These are phyloP conservation scores for Mrakia hoshinonis DNA, from an alignment of 768 basidiomycete genomes.

Conservation along the genomic window DNA sequence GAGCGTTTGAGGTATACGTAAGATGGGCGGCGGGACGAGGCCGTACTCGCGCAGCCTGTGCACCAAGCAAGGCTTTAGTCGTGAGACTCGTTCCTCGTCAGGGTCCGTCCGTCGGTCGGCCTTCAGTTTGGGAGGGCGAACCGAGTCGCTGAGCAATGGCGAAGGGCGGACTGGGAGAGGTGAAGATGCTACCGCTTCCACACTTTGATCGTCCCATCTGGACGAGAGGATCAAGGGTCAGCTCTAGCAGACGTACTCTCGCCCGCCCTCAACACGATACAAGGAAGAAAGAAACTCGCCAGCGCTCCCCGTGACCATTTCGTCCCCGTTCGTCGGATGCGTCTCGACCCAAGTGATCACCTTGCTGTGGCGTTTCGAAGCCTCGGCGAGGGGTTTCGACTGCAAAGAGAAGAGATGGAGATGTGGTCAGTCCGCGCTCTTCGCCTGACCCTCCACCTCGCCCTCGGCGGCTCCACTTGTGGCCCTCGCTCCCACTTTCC, in stretches of 20 bases:
- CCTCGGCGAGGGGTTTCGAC: background rate
- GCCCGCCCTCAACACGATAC: background rate
- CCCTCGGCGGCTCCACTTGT: too few relatives aligned
- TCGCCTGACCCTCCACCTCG: too few relatives aligned
- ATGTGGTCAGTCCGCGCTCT: constrained; percentile 9
- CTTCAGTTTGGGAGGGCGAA: too few relatives aligned
- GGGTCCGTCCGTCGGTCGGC: too few relatives aligned
- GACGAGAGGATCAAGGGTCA: background rate
- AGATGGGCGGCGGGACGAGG: too few relatives aligned
- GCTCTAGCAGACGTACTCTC: background rate
- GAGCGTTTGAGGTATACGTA: too few relatives aligned
- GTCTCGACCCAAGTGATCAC: constrained; percentile 87
- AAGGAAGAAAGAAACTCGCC: constrained; percentile 31
- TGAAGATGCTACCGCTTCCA: constrained; percentile 58
- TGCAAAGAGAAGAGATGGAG: constrained; percentile 20
- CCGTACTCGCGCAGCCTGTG: too few relatives aligned
- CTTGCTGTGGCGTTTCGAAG: constrained; percentile 65
- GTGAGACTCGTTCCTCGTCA: too few relatives aligned
- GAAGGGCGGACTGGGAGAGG: too few relatives aligned
- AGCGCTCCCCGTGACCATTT: constrained; percentile 80
- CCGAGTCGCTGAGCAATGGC: too few relatives aligned
- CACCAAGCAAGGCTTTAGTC: too few relatives aligned
- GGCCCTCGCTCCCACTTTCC: too few relatives aligned
- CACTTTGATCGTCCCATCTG: constrained; percentile 79
- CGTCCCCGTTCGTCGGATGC: constrained; percentile 68